A percentile compares a stretch with the other conserved stretches of the same genome.
phyloP scores from a whole-genome alignment of 2,329 filamentous ascomycete species.

The Phoma sp. region DNA sequence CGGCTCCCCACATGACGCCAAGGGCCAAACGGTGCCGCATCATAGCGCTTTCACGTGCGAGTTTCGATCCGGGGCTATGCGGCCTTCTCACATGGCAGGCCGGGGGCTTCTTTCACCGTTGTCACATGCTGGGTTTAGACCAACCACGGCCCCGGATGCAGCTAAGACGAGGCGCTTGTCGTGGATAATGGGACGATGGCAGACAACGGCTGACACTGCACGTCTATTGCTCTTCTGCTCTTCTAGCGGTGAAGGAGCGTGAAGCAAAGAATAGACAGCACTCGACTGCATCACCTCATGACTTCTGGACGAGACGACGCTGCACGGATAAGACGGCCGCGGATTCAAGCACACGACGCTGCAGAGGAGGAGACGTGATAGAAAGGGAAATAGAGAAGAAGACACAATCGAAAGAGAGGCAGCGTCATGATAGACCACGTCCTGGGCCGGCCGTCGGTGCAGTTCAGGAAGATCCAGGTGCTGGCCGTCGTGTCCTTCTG shows the following conservation, averaged over 20 bases:
- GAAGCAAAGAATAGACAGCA: no score
- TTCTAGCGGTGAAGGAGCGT: no score
- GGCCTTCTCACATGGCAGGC: slow-evolving; percentile 7
- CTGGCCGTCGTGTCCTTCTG: slow-evolving; percentile 90
- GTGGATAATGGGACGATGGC: slow-evolving; percentile 17
- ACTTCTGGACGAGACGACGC: slow-evolving; percentile 11
- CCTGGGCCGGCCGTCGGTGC: slow-evolving; percentile 85
- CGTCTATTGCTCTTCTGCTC: no score
- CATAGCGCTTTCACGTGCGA: slow-evolving; percentile 30
- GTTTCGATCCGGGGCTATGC: not conserved
- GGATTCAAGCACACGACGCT: not conserved
- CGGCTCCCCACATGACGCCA: slow-evolving; percentile 8
- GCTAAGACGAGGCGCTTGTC: slow-evolving; percentile 10
- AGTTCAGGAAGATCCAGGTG: slow-evolving; percentile 92
- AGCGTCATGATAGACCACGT: slow-evolving; percentile 73
- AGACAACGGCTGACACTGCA: slow-evolving; percentile 19
- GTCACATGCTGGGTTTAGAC: slow-evolving; percentile 14
- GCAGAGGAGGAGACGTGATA: no score
- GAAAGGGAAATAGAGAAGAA: not conserved
- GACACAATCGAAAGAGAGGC: not conserved
- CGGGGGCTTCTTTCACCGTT: slow-evolving; percentile 14
- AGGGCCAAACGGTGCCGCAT: no score
- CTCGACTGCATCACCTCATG: not conserved
- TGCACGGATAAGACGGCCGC: slow-evolving; percentile 6
- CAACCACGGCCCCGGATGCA: slow-evolving; percentile 4